Base-by-base conservation (phyloP, 2,329 filamentous ascomycete species). In the Lachnellula occidentalis region DNA sequence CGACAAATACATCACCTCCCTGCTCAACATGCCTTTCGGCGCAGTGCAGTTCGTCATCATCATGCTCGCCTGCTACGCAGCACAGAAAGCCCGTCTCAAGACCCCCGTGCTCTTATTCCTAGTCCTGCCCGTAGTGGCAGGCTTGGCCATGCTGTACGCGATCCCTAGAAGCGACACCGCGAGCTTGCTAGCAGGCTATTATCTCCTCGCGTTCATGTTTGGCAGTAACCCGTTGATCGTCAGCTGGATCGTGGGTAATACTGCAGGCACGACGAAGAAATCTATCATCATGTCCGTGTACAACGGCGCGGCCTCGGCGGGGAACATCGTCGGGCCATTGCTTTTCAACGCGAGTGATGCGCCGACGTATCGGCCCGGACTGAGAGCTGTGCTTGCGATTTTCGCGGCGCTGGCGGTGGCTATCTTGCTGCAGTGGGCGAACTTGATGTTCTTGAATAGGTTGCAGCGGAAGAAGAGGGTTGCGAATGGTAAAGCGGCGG, bases 201-300 rank as follows among this genome's bases (percentile, higher is more conserved):
- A 87, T 61, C 72, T 87, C 2, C 75, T 87, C 0, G 79, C 82
- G 0, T 87, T 87, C 66, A 71, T 87, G 8, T 88, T 83, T 57
- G 82, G 82, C 1, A 81, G 78, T 1, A 86, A 85, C 61, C 84
- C 84, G 0, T 72, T 88, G 9, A 79, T 86, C 24, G 80, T 87
- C 0, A 78, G 81, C 0, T 89, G 85, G 85, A 83, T 87, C 54
- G 77, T 87, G 5, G 82, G 79, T 7, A 88, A 88, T 66, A 87
- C 83, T 0, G 85, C 76, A 0, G 86, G 85, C 6, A 80, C 78
- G 15, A 87, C 84, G 2, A 87, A 88, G 69, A 85, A 85, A 64
- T 82, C 82, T 0, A 74, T 80, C 48, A 76, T 83, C 39, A 83
- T 86, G 76, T 80, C 79, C 0, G 70, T 86, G 0, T 87, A 81